Percentiles rank a stretch among this genome's conserved stretches.
These are phyloP conservation scores for Diplosphaera chodatii DNA, from an alignment of 139 green algal species.

Conservation along the genomic window DNA sequence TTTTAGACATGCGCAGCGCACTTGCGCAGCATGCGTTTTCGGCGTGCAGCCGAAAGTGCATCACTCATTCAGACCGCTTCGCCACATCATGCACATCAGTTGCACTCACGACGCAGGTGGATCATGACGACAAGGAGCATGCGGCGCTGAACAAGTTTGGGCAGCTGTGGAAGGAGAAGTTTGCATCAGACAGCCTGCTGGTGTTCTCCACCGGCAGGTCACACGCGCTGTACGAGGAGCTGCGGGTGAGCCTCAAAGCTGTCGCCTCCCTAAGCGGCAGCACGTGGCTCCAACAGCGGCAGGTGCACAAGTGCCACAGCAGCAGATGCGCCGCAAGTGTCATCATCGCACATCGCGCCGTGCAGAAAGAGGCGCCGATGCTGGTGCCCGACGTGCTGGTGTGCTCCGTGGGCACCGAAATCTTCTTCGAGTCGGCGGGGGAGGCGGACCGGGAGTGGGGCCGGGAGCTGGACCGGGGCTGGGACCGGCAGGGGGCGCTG, in stretches of 20 bases:
- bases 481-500: conserved; percentile 26
- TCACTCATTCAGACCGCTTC: no score
- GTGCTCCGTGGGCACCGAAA: conserved; percentile 90
- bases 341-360: no score
- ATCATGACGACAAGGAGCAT: conserved; percentile 70
- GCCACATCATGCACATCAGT: no score
- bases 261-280: no score
- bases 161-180: conserved; percentile 58
- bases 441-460: conserved; percentile 60
- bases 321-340: no score
- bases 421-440: conserved; percentile 53
- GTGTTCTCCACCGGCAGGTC: conserved; percentile 89
- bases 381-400: conserved; percentile 76
- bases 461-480: conserved; percentile 46
- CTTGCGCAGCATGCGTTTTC: no score
- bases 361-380: conserved; percentile 67
- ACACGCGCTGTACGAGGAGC: conserved; percentile 64
- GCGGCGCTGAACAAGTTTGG: conserved; percentile 65
- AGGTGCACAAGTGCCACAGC: no score
- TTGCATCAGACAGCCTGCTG: conserved; percentile 68
- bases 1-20: neutral
- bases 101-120: conserved; percentile 59
- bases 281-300: neutral
- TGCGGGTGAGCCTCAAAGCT: conserved; percentile 31
- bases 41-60: no score